Conservation (phyloP, 805 yeast genomes). For the Pichia exigua region DNA sequence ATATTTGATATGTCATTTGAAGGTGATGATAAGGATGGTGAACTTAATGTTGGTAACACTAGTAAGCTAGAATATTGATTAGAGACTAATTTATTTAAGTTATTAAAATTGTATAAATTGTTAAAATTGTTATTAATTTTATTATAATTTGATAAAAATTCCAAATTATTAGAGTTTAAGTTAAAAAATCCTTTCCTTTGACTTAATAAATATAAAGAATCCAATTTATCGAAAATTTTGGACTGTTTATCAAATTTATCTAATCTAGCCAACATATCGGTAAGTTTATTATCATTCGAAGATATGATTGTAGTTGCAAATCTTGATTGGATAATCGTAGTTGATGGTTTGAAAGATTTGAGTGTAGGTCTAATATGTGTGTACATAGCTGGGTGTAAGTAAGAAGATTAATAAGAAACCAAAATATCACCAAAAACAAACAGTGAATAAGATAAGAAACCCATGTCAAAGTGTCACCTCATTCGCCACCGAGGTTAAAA, state of each 20-base stretch:
- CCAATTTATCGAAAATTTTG: constrained; percentile 24
- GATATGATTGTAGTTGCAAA: constrained; percentile 22
- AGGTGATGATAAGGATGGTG: neutral
- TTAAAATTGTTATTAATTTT: constrained; percentile 18
- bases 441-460: neutral
- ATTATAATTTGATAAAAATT: constrained; percentile 23
- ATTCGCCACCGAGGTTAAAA: neutral
- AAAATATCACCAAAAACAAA: neutral
- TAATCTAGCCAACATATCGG: constrained; percentile 22
- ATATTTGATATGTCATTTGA: neutral
- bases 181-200: constrained; percentile 29
- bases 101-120: constrained; percentile 24
- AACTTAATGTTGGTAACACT: constrained; percentile 16
- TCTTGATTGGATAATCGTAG: constrained; percentile 8
- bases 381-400: neutral
- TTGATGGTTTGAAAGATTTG: neutral
- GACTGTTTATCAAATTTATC: constrained; percentile 23
- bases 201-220: constrained; percentile 24
- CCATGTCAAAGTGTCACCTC: neutral
- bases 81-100: constrained; percentile 20
- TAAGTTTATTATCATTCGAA: constrained; percentile 24
- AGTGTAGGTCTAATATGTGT: neutral
- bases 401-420: neutral
- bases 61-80: constrained; percentile 19
- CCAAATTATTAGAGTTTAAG: constrained; percentile 23